These are phyloP conservation scores for Coffea eugenioides DNA, from an alignment of 257 asterid species.

Conservation along the genomic window DNA sequence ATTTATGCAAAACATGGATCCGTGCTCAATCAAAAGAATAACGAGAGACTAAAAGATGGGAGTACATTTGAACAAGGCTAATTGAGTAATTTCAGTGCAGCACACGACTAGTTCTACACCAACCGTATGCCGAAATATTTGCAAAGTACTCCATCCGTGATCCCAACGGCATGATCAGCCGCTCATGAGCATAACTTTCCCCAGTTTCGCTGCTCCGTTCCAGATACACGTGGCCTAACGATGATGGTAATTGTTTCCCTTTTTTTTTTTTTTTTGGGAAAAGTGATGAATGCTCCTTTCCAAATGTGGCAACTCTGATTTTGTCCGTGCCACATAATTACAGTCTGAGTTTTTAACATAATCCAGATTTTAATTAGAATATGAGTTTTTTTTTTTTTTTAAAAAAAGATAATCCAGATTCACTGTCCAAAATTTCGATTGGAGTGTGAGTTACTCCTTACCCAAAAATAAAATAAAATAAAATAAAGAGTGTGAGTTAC, in stretches of 20 bases:
- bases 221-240: neutral
- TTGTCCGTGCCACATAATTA: too few species aligned
- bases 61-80: neutral
- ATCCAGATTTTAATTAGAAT: too few species aligned
- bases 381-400: too few species aligned
- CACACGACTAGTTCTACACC: constrained; percentile 22
- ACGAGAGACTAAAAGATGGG: neutral
- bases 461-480: too few species aligned
- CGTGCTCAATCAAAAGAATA: neutral
- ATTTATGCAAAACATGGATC: neutral
- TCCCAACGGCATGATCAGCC: constrained; percentile 8
- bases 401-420: too few species aligned
- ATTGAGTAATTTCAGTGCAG: constrained; percentile 1
- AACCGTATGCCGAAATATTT: neutral
- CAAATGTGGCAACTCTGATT: too few species aligned
- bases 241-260: neutral
- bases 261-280: too few species aligned
- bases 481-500: too few species aligned
- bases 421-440: too few species aligned
- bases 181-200: neutral
- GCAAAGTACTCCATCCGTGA: neutral
- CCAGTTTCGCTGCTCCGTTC: neutral
- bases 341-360: too few species aligned
- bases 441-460: too few species aligned
- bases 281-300: too few species aligned